Base-by-base conservation (phyloP, 208 protist species). In the Acanthamoeba healyi region DNA sequence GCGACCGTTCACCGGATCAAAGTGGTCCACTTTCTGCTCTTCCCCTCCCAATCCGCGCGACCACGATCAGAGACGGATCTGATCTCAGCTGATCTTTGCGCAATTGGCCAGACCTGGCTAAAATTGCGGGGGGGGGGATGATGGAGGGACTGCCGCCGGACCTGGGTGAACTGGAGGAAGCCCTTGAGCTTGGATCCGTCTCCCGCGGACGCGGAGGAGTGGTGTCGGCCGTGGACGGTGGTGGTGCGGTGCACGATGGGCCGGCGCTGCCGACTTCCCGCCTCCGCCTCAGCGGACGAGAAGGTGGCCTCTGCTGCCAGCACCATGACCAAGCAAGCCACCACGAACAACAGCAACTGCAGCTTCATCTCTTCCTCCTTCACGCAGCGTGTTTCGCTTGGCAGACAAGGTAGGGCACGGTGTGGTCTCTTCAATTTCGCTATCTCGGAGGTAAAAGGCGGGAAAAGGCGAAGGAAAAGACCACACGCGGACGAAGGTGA, bases 11-110 rank as follows among this genome's bases (percentile, higher is more conserved):
- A 56, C 14, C 29, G 65, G 46, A 34, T 94, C 36, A 29, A 94
- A 94, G 91, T 94, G 91, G 46, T 94, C 91, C 72, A 94, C 49
- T 51, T 63, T 86, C 74, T 94, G 63, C 67, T 36, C 40, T n/a
- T n/a, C n/a, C n/a, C n/a, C n/a, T n/a, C n/a, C n/a, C n/a, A n/a
- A n/a, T n/a, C n/a, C n/a, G n/a, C n/a, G 12, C 17, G 34, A 82
- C 22, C 44, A 19, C 58, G 26, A 38, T 79, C 10, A 38, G 29
- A 70, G n/a, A 70, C 9, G 19, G 49, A 54, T 54, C 49, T 54
- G 49, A n/a, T n/a, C n/a, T n/a, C n/a, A n/a, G n/a, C n/a, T n/a
- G n/a, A n/a, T n/a, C n/a, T n/a, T n/a, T n/a, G n/a, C n/a, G n/a
- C n/a, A n/a, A n/a, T n/a, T n/a, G n/a, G n/a, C n/a, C n/a, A n/a